These are phyloP conservation scores for Quercus ilex DNA, from an alignment of 306 rosid species.

Conservation along the genomic window DNA sequence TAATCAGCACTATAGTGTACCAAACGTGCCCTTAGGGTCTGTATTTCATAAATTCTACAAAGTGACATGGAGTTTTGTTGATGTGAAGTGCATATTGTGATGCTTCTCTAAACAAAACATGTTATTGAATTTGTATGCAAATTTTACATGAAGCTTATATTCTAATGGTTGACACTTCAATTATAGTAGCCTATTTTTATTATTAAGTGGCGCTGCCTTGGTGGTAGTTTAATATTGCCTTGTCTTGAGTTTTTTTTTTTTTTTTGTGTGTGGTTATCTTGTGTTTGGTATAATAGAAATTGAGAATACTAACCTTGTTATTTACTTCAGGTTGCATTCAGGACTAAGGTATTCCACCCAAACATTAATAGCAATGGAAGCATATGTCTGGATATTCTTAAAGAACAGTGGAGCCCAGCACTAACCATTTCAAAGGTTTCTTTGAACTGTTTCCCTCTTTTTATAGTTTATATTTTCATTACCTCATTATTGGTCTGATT, in stretches of 20 bases:
- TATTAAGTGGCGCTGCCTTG: not conserved
- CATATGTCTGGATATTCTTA: slow-evolving; percentile 86
- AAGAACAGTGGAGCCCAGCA: slow-evolving; percentile 92
- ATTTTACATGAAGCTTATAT: not conserved
- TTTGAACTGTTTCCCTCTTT: not conserved
- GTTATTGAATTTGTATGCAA: not conserved
- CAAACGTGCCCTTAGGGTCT: too few relatives aligned
- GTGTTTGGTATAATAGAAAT: not conserved
- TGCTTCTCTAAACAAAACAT: not conserved
- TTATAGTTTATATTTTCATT: not conserved
- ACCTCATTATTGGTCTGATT: not conserved
- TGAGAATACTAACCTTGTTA: not conserved
- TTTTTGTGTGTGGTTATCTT: not conserved
- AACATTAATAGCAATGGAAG: slow-evolving; percentile 88
- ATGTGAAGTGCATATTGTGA: not conserved
- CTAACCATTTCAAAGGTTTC: slow-evolving; percentile 84
- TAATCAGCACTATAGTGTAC: too few relatives aligned
- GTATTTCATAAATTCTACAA: not conserved
- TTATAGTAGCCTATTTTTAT: not conserved
- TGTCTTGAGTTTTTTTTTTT: not conserved
- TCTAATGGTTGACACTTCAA: not conserved
- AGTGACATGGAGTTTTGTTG: not conserved
- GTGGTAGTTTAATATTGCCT: not conserved
- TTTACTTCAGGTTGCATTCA: slow-evolving; percentile 71
- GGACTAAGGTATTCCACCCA: slow-evolving; percentile 96